These are phyloP conservation scores for Paecilomyces niveus DNA, from an alignment of 2,329 filamentous ascomycete genomes.

Conservation along the genomic window DNA sequence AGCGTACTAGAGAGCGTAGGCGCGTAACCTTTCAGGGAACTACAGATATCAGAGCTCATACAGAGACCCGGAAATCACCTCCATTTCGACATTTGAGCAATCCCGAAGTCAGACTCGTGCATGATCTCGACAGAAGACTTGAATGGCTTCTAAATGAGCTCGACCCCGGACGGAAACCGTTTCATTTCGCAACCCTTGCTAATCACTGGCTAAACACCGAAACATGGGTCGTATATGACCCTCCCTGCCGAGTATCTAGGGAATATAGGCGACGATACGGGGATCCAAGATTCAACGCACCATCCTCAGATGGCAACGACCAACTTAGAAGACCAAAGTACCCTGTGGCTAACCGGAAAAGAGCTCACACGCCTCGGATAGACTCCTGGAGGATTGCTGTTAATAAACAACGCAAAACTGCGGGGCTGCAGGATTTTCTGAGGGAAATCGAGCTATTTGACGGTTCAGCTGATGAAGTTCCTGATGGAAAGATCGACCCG, in stretches of 20 bases:
- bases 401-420: slow-evolving; percentile 24
- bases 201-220: slow-evolving; percentile 37
- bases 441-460: slow-evolving; percentile 26
- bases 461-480: slow-evolving; percentile 29
- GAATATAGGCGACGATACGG: slow-evolving; percentile 25
- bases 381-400: slow-evolving; percentile 34
- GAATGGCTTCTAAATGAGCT: slow-evolving; percentile 31
- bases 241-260: slow-evolving; percentile 26
- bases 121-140: slow-evolving; percentile 29
- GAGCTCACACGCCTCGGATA: slow-evolving; percentile 21
- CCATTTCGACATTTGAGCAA: slow-evolving; percentile 16
- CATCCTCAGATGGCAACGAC: slow-evolving; percentile 16
- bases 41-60: background rate
- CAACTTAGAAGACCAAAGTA: slow-evolving; percentile 19
- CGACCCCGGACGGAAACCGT: slow-evolving; percentile 32
- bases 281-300: slow-evolving; percentile 28
- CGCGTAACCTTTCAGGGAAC: background rate
- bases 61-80: background rate
- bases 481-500: slow-evolving; percentile 32
- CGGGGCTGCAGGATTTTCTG: slow-evolving; percentile 21
- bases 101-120: slow-evolving; percentile 29
- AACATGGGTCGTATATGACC: slow-evolving; percentile 34
- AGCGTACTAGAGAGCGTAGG: background rate
- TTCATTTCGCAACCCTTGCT: slow-evolving; percentile 31
- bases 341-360: slow-evolving; percentile 10